Conservation (phyloP, 2,329 filamentous ascomycete genomes). For the Botrytis hyacinthi region DNA sequence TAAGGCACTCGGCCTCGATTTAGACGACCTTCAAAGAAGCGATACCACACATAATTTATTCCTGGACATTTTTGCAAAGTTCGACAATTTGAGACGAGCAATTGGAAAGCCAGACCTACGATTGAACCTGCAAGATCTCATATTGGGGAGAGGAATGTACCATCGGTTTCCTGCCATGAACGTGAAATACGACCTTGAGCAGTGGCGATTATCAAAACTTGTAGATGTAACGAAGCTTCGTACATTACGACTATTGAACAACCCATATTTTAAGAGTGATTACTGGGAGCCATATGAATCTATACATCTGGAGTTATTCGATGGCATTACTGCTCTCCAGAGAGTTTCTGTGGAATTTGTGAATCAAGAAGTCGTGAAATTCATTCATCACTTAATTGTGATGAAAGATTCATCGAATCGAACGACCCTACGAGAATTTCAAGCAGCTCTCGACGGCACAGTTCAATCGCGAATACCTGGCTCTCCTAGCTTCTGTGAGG, state of each 20-base stretch:
- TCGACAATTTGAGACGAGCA: not conserved
- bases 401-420: not conserved
- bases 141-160: not conserved
- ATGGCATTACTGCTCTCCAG: not conserved
- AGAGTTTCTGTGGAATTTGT: not conserved
- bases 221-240: slow-evolving; percentile 6
- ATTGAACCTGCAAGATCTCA: not conserved
- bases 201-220: not conserved
- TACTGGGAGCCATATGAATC: not conserved
- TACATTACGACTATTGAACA: slow-evolving; percentile 1
- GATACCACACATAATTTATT: not conserved
- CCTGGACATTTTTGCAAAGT: not conserved
- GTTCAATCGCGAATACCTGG: not conserved
- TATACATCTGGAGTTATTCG: not conserved
- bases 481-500: not conserved
- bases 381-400: not conserved
- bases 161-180: not conserved
- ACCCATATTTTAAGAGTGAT: not conserved
- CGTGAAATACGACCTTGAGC: not conserved
- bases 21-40: not conserved
- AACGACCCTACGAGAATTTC: not conserved
- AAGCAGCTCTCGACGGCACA: not conserved
- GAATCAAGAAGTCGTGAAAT: not conserved
- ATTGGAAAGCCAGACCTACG: not conserved
- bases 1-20: not conserved